Percentiles rank a stretch among this genome's conserved stretches.
Evolutionary conservation across 495 filamentous ascomycete genomes (phyloP).

Genomic region (Penicillium macrosclerotiorum): DNA sequence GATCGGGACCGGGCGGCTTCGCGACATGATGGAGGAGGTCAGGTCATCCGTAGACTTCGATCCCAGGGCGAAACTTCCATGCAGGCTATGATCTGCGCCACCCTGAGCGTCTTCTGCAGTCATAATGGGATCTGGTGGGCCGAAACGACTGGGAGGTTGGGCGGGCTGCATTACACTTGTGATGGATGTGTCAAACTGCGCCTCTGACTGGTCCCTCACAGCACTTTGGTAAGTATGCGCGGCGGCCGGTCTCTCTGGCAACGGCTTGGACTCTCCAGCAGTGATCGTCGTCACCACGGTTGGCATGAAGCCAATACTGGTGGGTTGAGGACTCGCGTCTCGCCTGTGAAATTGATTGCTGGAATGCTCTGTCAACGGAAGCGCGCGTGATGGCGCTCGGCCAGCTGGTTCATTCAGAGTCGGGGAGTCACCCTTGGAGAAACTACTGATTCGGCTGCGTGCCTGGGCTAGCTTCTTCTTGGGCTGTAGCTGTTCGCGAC

Average conservation of each 20-base stretch:
- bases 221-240: conserved; percentile 2
- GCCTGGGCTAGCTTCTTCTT: conserved; percentile 28
- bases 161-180: conserved; percentile 28
- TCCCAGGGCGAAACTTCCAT: conserved; percentile 35
- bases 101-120: conserved; percentile 40
- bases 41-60: conserved; percentile 35
- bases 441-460: conserved; percentile 25
- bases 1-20: conserved; percentile 47
- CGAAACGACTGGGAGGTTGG: conserved; percentile 68
- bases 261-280: conserved; percentile 21
- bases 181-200: conserved; percentile 20
- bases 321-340: conserved; percentile 10
- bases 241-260: conserved; percentile 13
- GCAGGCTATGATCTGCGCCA: conserved; percentile 38
- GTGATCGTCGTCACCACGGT: conserved; percentile 42
- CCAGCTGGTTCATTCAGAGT: conserved; percentile 13
- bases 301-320: conserved; percentile 20
- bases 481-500: conserved; percentile 32
- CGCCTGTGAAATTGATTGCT: conserved; percentile 1
- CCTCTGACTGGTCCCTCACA: background rate
- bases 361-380: conserved; percentile 14
- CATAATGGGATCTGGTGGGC: conserved; percentile 61
- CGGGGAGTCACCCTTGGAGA: conserved; percentile 24
- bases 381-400: conserved; percentile 27
- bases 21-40: conserved; percentile 41